These are phyloP conservation scores for Ganoderma multipileum DNA, from an alignment of 1,284 basidiomycete genomes.

Conservation along the genomic window DNA sequence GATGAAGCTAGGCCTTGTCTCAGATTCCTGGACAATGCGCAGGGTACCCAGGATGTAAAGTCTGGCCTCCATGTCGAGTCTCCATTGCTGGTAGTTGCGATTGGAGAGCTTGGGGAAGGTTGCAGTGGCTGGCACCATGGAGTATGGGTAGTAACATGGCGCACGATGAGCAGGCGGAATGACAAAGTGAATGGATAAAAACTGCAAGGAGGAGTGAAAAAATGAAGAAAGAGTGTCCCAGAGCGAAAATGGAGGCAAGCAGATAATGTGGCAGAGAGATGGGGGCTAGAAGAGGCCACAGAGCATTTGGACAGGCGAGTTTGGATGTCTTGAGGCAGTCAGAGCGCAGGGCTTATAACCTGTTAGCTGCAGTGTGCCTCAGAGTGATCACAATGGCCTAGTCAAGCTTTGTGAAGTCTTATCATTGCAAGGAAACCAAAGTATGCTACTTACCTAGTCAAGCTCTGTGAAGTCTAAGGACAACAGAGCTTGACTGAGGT, in stretches of 20 bases:
- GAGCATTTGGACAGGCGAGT: too few relatives aligned
- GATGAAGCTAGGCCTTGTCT: too few relatives aligned
- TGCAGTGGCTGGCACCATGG: conserved; percentile 7
- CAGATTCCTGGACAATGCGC: not conserved
- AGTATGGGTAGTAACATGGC: not conserved
- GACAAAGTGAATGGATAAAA: not conserved
- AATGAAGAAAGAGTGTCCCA: not conserved
- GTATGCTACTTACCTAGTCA: too few relatives aligned
- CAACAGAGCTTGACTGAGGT: too few relatives aligned
- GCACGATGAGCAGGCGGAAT: conserved; percentile 20
- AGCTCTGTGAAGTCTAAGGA: too few relatives aligned
- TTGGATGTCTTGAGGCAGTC: too few relatives aligned
- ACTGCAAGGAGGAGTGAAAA: not conserved
- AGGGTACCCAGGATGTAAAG: conserved; percentile 11
- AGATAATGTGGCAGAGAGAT: not conserved
- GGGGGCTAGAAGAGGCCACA: too few relatives aligned
- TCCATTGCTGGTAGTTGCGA: conserved; percentile 17
- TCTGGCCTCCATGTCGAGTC: conserved; percentile 16
- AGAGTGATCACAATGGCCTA: too few relatives aligned
- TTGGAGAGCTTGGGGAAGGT: conserved; percentile 14
- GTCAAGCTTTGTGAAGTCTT: too few relatives aligned
- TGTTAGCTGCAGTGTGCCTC: too few relatives aligned
- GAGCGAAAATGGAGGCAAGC: not conserved
- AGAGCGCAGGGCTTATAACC: too few relatives aligned
- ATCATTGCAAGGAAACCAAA: too few relatives aligned